phyloP scores from a whole-genome alignment of 2,329 filamentous ascomycete species.

The Lachnellula arida region DNA sequence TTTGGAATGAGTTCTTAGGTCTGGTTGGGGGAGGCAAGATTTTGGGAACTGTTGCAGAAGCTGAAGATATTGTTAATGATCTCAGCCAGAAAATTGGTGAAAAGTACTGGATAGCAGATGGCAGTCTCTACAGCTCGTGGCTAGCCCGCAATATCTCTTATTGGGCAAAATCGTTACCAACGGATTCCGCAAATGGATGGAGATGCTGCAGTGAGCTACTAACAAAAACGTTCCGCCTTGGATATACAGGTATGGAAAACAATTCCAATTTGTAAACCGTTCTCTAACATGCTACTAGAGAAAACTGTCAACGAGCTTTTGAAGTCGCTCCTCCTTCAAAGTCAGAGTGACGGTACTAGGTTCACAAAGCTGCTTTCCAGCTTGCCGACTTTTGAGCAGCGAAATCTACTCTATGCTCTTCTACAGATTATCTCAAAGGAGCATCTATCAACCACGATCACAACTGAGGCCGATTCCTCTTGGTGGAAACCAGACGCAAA shows the following conservation, averaged over 20 bases:
- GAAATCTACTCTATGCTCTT: slow-evolving; percentile 23
- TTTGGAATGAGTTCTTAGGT: slow-evolving; percentile 60
- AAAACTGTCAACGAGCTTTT: slow-evolving; percentile 25
- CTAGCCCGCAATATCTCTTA: slow-evolving; percentile 28
- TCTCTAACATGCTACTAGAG: slow-evolving; percentile 20
- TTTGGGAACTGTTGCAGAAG: slow-evolving; percentile 53
- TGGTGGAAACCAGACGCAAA: slow-evolving; percentile 31
- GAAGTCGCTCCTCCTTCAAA: slow-evolving; percentile 17
- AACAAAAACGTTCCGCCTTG: slow-evolving; percentile 29
- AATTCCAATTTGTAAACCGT: not conserved
- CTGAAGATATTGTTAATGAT: slow-evolving; percentile 36
- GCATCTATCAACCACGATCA: slow-evolving; percentile 20
- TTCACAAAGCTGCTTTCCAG: slow-evolving; percentile 24
- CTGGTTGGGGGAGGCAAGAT: slow-evolving; percentile 57
- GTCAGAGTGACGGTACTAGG: slow-evolving; percentile 13
- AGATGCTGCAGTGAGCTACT: slow-evolving; percentile 28
- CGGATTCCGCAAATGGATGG: slow-evolving; percentile 19
- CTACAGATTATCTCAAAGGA: slow-evolving; percentile 27
- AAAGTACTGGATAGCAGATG: slow-evolving; percentile 30
- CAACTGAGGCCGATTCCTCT: slow-evolving; percentile 22
- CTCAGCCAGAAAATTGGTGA: slow-evolving; percentile 20
- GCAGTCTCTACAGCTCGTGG: slow-evolving; percentile 27
- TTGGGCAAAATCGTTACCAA: slow-evolving; percentile 20
- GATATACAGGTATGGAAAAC: slow-evolving; percentile 26
- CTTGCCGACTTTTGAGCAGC: slow-evolving; percentile 28